phyloP scores from a whole-genome alignment of 2,329 filamentous ascomycete genomes.

The Nannizziopsis arthrosporioides region DNA sequence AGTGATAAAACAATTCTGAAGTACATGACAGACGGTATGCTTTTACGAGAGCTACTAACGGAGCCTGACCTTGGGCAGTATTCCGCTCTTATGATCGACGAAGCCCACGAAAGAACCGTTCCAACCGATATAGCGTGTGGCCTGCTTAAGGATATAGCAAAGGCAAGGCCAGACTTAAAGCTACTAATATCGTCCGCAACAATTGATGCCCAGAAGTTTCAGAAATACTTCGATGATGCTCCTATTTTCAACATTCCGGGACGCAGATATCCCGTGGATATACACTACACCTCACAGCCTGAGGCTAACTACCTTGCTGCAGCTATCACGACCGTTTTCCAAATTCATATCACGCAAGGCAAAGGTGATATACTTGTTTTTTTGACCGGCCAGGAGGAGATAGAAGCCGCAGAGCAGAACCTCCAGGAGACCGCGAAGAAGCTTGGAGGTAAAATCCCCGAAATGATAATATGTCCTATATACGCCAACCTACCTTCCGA shows the following conservation, averaged over 20 bases:
- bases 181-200: conserved; percentile 88
- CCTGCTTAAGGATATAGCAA: conserved; percentile 75
- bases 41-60: conserved; percentile 78
- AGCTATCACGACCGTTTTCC: conserved; percentile 84
- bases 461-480: conserved; percentile 83
- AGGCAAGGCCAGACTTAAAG: conserved; percentile 73
- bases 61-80: conserved; percentile 76
- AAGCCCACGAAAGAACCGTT: conserved; percentile 88
- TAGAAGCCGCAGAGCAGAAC: conserved; percentile 74
- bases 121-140: conserved; percentile 83
- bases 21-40: conserved; percentile 96
- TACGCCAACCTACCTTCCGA: conserved; percentile 90
- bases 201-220: conserved; percentile 86
- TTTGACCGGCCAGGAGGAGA: conserved; percentile 90
- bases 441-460: conserved; percentile 69
- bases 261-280: conserved; percentile 75
- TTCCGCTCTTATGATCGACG: conserved; percentile 87
- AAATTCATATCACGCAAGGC: conserved; percentile 80
- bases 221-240: conserved; percentile 79
- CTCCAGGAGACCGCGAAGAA: conserved; percentile 78
- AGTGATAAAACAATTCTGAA: conserved; percentile 85
- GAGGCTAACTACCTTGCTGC: conserved; percentile 91
- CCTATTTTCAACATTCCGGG: conserved; percentile 94
- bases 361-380: conserved; percentile 89
- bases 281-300: conserved; percentile 79